phyloP scores from a whole-genome alignment of 192 early-diverging fungal species.

The Dissophora globulifera region DNA sequence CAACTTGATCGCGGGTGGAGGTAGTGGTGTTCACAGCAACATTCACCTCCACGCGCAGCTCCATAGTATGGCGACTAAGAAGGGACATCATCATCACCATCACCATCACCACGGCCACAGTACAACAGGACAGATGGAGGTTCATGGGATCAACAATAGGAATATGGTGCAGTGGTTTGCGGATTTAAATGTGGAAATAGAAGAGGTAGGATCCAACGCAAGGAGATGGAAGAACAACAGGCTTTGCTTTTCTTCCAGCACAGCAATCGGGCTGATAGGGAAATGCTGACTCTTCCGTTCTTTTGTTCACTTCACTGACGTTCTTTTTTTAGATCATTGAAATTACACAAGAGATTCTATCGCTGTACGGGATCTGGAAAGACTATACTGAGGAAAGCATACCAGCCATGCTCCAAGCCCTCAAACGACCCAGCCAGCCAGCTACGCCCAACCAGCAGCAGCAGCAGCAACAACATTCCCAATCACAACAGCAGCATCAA shows the following conservation, averaged over 20 bases:
- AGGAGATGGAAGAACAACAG: constrained; percentile 6
- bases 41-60: constrained; percentile 32
- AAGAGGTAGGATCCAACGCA: constrained; percentile 57
- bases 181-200: constrained; percentile 82
- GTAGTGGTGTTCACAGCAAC: constrained; percentile 26
- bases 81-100: constrained; percentile 5
- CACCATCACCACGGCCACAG: too few relatives aligned
- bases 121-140: constrained; percentile 17
- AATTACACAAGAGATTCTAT: constrained; percentile 80
- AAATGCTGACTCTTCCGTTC: neutral
- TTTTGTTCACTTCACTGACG: constrained; percentile 3
- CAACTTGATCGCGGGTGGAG: too few relatives aligned
- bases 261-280: too few relatives aligned
- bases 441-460: constrained; percentile 16
- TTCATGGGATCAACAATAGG: constrained; percentile 55
- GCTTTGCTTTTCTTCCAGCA: neutral
- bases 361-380: constrained; percentile 75
- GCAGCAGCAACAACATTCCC: constrained; percentile 1
- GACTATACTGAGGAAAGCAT: constrained; percentile 70
- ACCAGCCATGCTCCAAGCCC: constrained; percentile 55
- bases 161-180: constrained; percentile 86
- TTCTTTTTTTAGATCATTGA: constrained; percentile 63
- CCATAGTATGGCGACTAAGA: constrained; percentile 35
- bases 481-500: constrained; percentile 7
- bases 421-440: constrained; percentile 36